phyloP scores from a whole-genome alignment of 2,329 filamentous ascomycete genomes.

The Colletotrichum neosansevieriae region DNA sequence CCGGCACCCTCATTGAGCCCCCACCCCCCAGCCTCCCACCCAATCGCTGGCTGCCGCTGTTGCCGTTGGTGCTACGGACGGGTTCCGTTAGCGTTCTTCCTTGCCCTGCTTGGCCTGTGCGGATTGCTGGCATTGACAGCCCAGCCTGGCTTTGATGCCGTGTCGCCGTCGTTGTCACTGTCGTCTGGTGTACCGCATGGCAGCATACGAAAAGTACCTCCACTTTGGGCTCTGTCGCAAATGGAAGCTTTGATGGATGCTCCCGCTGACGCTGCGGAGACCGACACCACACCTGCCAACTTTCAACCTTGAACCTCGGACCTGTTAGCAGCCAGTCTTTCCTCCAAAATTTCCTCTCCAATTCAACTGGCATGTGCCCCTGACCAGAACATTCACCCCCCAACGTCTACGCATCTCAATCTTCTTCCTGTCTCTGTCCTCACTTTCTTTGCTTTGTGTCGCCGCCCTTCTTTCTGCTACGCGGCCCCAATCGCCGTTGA shows the following conservation, averaged over 20 bases:
- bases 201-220: background rate
- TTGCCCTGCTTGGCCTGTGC: slow-evolving; percentile 13
- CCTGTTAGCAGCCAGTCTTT: slow-evolving; percentile 36
- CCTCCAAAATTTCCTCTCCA: slow-evolving; percentile 36
- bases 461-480: slow-evolving; percentile 16
- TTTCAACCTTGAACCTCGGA: slow-evolving; percentile 32
- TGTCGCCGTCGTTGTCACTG: slow-evolving; percentile 12
- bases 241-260: slow-evolving; percentile 22
- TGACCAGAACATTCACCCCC: slow-evolving; percentile 32
- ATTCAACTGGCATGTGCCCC: slow-evolving; percentile 38
- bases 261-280: slow-evolving; percentile 29
- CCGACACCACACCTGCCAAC: slow-evolving; percentile 21
- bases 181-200: background rate
- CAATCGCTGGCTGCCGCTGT: background rate
- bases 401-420: slow-evolving; percentile 23
- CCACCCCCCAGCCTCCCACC: background rate
- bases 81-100: background rate
- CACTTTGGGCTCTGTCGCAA: background rate
- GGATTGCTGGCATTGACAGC: slow-evolving; percentile 19
- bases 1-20: background rate
- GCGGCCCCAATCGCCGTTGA: slow-evolving; percentile 28
- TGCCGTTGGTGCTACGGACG: background rate
- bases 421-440: slow-evolving; percentile 18
- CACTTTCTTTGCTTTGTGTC: slow-evolving; percentile 23
- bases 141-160: slow-evolving; percentile 29